Base-by-base conservation (phyloP, 2,329 filamentous ascomycete species). In the Ophiostoma ulmi region DNA sequence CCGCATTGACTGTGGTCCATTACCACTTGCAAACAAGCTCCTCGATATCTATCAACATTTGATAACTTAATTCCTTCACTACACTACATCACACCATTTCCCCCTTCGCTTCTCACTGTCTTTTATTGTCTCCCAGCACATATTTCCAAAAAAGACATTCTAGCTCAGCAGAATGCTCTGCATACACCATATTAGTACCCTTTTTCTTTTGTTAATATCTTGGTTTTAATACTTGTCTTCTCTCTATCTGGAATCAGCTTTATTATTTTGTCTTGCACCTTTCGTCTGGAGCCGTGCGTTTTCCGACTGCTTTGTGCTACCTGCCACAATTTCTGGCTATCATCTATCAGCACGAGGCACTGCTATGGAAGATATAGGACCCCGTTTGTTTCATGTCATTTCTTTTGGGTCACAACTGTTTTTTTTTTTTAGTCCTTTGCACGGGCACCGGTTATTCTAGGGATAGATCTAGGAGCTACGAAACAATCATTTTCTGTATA, bases 391-490 rank as follows among this genome's bases (percentile, higher is more conserved):
- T n/a, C 10, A 36, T 55, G 68, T 31, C 10, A 7, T 69, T 63
- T 67, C n/a, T 39, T 63, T 48, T 61, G 22, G 58, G 20, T 44
- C 31, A 58, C 31, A 22, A 17, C n/a, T 66, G 38, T 39, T 31
- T 39, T 39, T 11, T 39, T 31, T 39, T 39, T 11, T 26, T 36
- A 11, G 20, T 67, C 13, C 13, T 13, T 66, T 44, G n/a, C 65
- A 31, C 65, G 65, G 63, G 11, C 36, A 44, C 39, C 58, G 58
- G 68, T 67, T 64, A 58, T 58, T 58, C 22, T 66, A 66, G 44
- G 69, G 69, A 66, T 72, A 70, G 64, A 71, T 71, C 63, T 71
- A 58, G 71, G 69, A 71, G 67, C 71, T 69, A 72, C 68, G 58
- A 70, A 36, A 67, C 22, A 64, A n/a, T 39, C 35, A 52, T 26